phyloP scores from a whole-genome alignment of 2,329 filamentous ascomycete species.

The Diaporthe citriasiana region DNA sequence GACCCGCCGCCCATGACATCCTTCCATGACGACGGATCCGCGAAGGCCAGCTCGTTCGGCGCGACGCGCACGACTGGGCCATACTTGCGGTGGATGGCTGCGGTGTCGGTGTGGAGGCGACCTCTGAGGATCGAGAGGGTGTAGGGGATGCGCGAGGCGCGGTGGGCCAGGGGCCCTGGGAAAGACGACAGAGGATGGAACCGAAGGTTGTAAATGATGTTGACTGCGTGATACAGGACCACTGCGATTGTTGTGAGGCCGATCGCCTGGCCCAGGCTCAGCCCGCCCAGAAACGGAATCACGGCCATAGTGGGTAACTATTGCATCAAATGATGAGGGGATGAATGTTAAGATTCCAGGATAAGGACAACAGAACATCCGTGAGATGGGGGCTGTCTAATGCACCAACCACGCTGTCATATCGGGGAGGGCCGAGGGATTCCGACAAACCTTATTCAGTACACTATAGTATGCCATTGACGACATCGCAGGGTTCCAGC shows the following conservation, averaged over 20 bases:
- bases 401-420: background rate
- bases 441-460: constrained; percentile 5
- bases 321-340: background rate
- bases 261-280: background rate
- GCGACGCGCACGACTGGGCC: constrained; percentile 17
- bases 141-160: constrained; percentile 17
- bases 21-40: constrained; percentile 18
- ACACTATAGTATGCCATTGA: background rate
- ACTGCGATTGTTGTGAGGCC: background rate
- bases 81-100: constrained; percentile 14
- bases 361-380: background rate
- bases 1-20: constrained; percentile 25
- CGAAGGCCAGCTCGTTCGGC: constrained; percentile 24
- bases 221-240: background rate
- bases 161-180: background rate
- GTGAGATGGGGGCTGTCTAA: background rate
- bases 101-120: constrained; percentile 20
- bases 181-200: constrained; percentile 10
- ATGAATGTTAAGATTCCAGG: background rate
- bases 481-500: background rate
- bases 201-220: constrained; percentile 10
- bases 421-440: background rate
- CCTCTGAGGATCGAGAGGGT: constrained; percentile 12
- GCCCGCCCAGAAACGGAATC: background rate
- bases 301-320: background rate